Percentiles rank a stretch among this genome's conserved stretches.
These are phyloP conservation scores for Hyphodiscus sp. DNA, from an alignment of 2,329 filamentous ascomycete species.

Conservation along the genomic window DNA sequence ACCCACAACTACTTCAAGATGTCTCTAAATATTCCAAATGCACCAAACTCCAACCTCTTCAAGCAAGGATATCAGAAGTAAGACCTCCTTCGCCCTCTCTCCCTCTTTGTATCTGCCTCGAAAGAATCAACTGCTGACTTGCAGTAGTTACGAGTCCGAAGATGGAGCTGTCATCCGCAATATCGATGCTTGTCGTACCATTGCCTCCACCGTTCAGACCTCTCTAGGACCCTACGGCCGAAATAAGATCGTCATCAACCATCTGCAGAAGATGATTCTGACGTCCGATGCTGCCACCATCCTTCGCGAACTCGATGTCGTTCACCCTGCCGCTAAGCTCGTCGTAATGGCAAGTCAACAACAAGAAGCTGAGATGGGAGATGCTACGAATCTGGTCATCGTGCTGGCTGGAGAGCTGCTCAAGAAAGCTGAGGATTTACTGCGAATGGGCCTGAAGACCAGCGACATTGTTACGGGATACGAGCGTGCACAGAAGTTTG, in stretches of 20 bases:
- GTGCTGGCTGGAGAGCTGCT: conserved; percentile 90
- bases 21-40: conserved; percentile 94
- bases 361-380: conserved; percentile 98
- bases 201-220: conserved; percentile 92
- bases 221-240: conserved; percentile 94
- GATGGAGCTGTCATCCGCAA: conserved; percentile 98
- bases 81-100: conserved; percentile 28
- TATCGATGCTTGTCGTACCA: conserved; percentile 96
- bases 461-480: conserved; percentile 95
- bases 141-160: conserved; percentile 86
- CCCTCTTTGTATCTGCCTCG: not conserved
- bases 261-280: conserved; percentile 98
- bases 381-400: conserved; percentile 96
- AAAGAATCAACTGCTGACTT: conserved; percentile 27
- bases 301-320: conserved; percentile 92
- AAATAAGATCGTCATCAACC: conserved; percentile 99
- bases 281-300: conserved; percentile 98
- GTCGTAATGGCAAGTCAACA: conserved; percentile 98
- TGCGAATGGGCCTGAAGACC: conserved; percentile 97
- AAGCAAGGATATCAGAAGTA: conserved; percentile 91
- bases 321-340: conserved; percentile 95
- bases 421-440: conserved; percentile 92
- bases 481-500: conserved; percentile 87
- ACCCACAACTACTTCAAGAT: conserved; percentile 41
- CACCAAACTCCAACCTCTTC: conserved; percentile 89